These are phyloP conservation scores for Kodamaea leandrae DNA, from an alignment of 805 yeast genomes.

Conservation along the genomic window DNA sequence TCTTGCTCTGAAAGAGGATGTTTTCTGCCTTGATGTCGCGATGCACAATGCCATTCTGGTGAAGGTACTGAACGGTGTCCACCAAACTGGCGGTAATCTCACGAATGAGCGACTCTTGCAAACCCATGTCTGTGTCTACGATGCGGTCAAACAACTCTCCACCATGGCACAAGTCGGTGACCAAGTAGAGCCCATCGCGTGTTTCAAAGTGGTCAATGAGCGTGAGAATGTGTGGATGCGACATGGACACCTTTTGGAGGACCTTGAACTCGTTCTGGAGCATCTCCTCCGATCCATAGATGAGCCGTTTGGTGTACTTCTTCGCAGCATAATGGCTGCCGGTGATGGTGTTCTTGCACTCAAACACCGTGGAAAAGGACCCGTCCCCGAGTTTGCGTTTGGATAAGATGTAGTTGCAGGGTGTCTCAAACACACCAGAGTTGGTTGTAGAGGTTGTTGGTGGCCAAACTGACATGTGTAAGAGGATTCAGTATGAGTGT, in stretches of 20 bases:
- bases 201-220: constrained; percentile 73
- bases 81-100: constrained; percentile 49
- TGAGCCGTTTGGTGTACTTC: constrained; percentile 44
- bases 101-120: constrained; percentile 47
- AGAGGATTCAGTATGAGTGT: no score
- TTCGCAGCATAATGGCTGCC: constrained; percentile 53
- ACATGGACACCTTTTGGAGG: constrained; percentile 48
- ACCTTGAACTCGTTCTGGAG: constrained; percentile 62
- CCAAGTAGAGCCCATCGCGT: constrained; percentile 48
- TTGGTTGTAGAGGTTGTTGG: constrained; percentile 3
- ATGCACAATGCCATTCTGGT: constrained; percentile 59
- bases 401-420: constrained; percentile 33
- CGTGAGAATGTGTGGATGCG: constrained; percentile 56
- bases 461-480: constrained; percentile 4
- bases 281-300: constrained; percentile 50
- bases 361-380: constrained; percentile 49
- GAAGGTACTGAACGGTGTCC: constrained; percentile 58
- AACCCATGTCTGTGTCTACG: constrained; percentile 38
- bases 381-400: constrained; percentile 36
- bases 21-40: constrained; percentile 76
- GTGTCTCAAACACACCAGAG: neutral
- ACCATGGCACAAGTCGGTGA: constrained; percentile 66
- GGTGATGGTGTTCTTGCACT: constrained; percentile 44
- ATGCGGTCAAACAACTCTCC: constrained; percentile 69
- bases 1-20: constrained; percentile 44